Percentiles rank a stretch among this genome's conserved stretches.
Evolutionary conservation across 371 early-diverging fungal genomes (phyloP).

Genomic region (Mortierella sp.): DNA sequence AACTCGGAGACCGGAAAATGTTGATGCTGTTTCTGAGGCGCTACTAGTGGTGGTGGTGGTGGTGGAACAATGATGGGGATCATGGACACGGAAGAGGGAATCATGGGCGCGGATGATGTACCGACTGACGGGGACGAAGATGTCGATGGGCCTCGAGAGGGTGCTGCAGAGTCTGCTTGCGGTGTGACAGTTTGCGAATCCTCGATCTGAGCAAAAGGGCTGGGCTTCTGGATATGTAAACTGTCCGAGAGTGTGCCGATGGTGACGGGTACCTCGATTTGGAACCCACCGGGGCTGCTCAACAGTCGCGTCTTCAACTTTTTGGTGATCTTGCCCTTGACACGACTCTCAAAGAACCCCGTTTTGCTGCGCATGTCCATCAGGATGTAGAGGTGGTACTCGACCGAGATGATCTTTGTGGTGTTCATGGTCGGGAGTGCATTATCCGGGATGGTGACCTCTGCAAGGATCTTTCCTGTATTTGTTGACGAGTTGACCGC

Average conservation of each 20-base stretch:
- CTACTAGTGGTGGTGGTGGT: neutral
- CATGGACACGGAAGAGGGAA: neutral
- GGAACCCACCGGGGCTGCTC: slow-evolving; percentile 27
- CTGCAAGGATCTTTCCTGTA: slow-evolving; percentile 22
- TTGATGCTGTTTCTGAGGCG: neutral
- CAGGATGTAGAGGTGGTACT: slow-evolving; percentile 29
- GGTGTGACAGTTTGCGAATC: neutral
- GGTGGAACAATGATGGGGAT: neutral
- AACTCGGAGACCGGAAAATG: neutral
- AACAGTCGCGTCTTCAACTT: slow-evolving; percentile 12
- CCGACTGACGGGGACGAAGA: neutral
- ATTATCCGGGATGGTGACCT: slow-evolving; percentile 25
- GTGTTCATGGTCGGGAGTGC: slow-evolving; percentile 10
- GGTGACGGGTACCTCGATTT: slow-evolving; percentile 26
- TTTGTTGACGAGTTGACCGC: slow-evolving; percentile 7
- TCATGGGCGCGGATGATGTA: neutral
- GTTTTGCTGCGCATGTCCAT: slow-evolving; percentile 32
- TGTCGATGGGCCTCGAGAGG: neutral
- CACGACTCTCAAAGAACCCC: slow-evolving; percentile 18
- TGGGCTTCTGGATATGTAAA: slow-evolving; percentile 13
- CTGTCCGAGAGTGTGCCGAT: slow-evolving; percentile 34
- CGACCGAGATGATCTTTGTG: slow-evolving; percentile 24
- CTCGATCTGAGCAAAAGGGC: slow-evolving; percentile 6
- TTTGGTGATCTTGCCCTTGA: slow-evolving; percentile 14
- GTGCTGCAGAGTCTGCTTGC: neutral